A percentile compares a stretch with the other conserved stretches of the same genome.
Conservation (phyloP, 306 rosid species). For the Pachyrhizus erosus region DNA sequence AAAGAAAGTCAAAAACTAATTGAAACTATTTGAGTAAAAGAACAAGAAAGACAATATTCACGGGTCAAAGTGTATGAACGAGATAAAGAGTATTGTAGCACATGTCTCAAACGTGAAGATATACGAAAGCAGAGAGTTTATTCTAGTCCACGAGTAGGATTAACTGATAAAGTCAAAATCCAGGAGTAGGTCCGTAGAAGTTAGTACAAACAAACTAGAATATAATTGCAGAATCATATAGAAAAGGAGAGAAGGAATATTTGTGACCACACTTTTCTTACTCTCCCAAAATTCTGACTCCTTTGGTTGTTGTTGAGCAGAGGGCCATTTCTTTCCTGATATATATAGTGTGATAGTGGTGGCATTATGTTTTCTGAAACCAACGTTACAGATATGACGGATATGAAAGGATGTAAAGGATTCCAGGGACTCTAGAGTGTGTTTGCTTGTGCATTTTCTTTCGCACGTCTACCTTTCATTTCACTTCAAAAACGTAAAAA, state of each 20-base stretch:
- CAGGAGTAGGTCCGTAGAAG: too few relatives aligned
- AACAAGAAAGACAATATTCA: not conserved
- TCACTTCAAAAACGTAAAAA: too few relatives aligned
- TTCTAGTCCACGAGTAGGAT: not conserved
- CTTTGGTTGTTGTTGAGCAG: not conserved
- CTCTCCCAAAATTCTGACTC: not conserved
- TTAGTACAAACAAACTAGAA: too few relatives aligned
- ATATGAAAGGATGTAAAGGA: too few relatives aligned
- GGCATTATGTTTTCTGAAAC: not conserved
- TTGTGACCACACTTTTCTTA: too few relatives aligned
- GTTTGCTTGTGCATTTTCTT: too few relatives aligned
- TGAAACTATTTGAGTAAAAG: not conserved
- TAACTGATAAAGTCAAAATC: too few relatives aligned
- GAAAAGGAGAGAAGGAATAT: too few relatives aligned
- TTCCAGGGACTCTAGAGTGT: not conserved
- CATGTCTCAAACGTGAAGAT: not conserved
- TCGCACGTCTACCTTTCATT: too few relatives aligned
- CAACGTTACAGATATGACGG: not conserved
- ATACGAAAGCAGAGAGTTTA: not conserved
- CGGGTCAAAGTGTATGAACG: not conserved
- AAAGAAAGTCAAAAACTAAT: not conserved
- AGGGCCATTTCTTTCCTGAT: not conserved
- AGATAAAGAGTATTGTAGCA: not conserved
- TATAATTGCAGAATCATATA: too few relatives aligned
- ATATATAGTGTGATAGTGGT: not conserved